Evolutionary conservation across 768 basidiomycete species (phyloP), one percentile per base, ranked within the genome.

Genomic region (Rhodotorula diobovata): DNA sequence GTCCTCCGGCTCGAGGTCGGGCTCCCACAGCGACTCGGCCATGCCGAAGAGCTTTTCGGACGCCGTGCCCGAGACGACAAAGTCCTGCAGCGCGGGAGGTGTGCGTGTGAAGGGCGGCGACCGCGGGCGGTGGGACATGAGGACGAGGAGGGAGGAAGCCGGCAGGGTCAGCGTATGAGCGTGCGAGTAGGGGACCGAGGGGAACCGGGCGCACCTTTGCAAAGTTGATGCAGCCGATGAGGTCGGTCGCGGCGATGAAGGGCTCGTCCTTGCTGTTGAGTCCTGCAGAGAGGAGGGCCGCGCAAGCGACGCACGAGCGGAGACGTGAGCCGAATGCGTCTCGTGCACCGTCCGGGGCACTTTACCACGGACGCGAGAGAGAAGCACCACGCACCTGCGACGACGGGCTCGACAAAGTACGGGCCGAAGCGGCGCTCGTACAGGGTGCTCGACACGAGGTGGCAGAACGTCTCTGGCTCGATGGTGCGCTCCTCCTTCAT

Each of bases 401-500:
- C 87, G 71, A 99, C 93, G 21, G 96, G 96, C 80, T 97, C 94
- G 76, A 93, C 86, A 82, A 93, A 96, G 84, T 90, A 99, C 46
- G 96, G 94, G 14, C 91, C 91, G 78, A 98, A 99, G 73, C 58
- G 43, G 41, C n/a, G 87, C 81, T 97, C 93, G 81, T 98, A 99
- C 25, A 99, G 85, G 32, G 94, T 95, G 63, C 91, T 93, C 54
- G 91, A 92, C 71, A 97, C 89, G 73, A 99, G 88, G 79, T 93
- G 93, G 37, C 93, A 90, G 81, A 98, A 97, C 14, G 93, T 92
- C 83, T 93, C 89, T 55, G 96, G 96, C 76, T 91, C 88, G 77
- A 99, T 96, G 79, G 95, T 89, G 73, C 95, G 87, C 79, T 96
- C 95, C 81, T 99, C 95, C 82, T 99, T 99, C 85, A 99, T 97